These are phyloP conservation scores for Nakazawaea ernobii DNA, from an alignment of 805 yeast genomes.

Conservation along the genomic window DNA sequence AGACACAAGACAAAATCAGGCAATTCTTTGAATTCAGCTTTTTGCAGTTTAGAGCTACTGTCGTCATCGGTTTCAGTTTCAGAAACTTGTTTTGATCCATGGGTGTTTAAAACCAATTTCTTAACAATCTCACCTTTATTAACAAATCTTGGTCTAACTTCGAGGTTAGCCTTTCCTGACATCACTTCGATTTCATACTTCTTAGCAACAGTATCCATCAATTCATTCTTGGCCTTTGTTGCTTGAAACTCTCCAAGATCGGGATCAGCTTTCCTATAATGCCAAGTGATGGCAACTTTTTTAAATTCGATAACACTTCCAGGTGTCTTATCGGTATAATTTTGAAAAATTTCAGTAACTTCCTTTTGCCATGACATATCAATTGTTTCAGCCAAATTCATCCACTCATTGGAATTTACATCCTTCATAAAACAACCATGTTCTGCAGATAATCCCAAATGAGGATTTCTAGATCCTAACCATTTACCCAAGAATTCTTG, in stretches of 20 bases:
- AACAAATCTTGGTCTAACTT: slow-evolving; percentile 91
- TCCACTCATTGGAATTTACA: slow-evolving; percentile 65
- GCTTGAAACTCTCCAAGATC: slow-evolving; percentile 89
- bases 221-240: slow-evolving; percentile 56
- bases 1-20: slow-evolving; percentile 87
- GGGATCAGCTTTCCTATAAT: slow-evolving; percentile 91
- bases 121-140: slow-evolving; percentile 96
- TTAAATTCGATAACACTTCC: slow-evolving; percentile 84
- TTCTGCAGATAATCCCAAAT: slow-evolving; percentile 87
- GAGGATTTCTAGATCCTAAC: slow-evolving; percentile 61
- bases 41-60: slow-evolving; percentile 12
- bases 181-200: slow-evolving; percentile 87
- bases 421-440: slow-evolving; percentile 94
- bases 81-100: slow-evolving; percentile 48
- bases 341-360: slow-evolving; percentile 66
- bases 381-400: slow-evolving; percentile 69
- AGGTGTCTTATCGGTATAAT: slow-evolving; percentile 83
- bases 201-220: slow-evolving; percentile 52
- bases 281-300: slow-evolving; percentile 97
- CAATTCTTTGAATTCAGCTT: slow-evolving; percentile 30
- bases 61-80: slow-evolving; percentile 19
- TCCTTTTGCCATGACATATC: slow-evolving; percentile 95
- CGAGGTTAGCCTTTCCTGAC: slow-evolving; percentile 96
- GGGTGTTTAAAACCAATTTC: slow-evolving; percentile 60
- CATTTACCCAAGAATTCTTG: slow-evolving; percentile 83